These are phyloP conservation scores for Penicillium crustosum DNA, from an alignment of 2,329 filamentous ascomycete species.

Conservation along the genomic window DNA sequence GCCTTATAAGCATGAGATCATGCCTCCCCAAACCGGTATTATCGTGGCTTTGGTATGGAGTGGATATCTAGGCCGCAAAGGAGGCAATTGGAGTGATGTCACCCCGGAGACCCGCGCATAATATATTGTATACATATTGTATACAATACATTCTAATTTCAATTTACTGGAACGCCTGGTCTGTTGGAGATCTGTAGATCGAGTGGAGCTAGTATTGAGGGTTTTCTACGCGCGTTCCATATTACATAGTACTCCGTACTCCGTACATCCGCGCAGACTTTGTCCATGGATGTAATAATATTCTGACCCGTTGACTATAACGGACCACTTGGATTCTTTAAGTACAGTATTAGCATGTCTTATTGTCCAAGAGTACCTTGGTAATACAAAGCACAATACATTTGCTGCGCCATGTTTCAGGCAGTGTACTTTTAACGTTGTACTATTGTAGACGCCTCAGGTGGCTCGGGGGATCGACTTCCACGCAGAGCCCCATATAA, in stretches of 20 bases:
- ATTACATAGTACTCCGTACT: background rate
- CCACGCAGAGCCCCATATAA: background rate
- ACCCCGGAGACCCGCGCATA: background rate
- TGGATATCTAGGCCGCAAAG: background rate
- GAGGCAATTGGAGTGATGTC: slow-evolving; percentile 4
- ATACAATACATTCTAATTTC: background rate
- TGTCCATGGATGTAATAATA: background rate
- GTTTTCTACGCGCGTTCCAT: background rate
- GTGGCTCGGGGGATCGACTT: background rate
- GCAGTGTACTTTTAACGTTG: background rate
- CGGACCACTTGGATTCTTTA: background rate
- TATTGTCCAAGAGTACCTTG: background rate
- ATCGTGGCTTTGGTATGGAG: background rate
- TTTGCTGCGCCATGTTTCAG: slow-evolving; percentile 4
- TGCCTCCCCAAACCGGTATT: background rate
- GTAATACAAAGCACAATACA: background rate
- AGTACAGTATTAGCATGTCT: background rate
- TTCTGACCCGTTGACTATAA: background rate
- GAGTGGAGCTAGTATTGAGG: background rate
- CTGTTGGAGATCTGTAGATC: background rate
- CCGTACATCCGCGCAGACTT: background rate
- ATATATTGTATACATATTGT: background rate
- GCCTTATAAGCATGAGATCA: background rate
- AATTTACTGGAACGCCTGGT: background rate
- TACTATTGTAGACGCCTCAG: background rate